Conservation (phyloP, 208 protist genomes). For the Acanthamoeba lugdunensis region DNA sequence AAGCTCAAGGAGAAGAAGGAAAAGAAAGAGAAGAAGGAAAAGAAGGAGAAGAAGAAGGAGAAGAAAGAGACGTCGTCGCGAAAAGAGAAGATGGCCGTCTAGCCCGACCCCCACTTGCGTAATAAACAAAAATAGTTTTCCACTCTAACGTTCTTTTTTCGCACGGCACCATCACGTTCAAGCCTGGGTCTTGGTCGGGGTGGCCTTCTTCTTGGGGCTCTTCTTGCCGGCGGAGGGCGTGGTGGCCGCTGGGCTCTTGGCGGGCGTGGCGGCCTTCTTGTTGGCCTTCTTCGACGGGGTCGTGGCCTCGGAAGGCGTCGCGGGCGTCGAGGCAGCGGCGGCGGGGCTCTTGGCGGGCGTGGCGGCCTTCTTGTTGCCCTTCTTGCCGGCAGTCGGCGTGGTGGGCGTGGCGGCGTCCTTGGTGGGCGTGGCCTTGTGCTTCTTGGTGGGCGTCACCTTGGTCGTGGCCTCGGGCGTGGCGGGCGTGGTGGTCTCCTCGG, state of each 20-base stretch:
- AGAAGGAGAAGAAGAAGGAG: no score
- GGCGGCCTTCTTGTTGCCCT: neutral
- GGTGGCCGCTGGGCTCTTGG: neutral
- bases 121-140: no score
- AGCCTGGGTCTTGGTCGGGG: constrained; percentile 3
- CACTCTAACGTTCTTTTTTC: no score
- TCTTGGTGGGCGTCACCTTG: neutral
- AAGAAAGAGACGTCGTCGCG: no score
- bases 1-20: neutral
- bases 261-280: neutral
- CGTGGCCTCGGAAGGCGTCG: neutral
- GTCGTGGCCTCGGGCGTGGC: neutral
- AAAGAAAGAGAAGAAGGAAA: no score
- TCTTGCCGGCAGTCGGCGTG: neutral
- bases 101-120: no score
- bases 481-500: neutral
- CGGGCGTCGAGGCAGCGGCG: neutral
- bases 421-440: neutral
- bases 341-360: constrained; percentile 6
- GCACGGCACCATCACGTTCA: neutral
- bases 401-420: neutral
- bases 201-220: neutral
- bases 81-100: no score
- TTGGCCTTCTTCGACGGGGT: neutral
- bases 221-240: neutral